These are phyloP conservation scores for Epithele typhae DNA, from an alignment of 768 basidiomycete genomes.

Conservation along the genomic window DNA sequence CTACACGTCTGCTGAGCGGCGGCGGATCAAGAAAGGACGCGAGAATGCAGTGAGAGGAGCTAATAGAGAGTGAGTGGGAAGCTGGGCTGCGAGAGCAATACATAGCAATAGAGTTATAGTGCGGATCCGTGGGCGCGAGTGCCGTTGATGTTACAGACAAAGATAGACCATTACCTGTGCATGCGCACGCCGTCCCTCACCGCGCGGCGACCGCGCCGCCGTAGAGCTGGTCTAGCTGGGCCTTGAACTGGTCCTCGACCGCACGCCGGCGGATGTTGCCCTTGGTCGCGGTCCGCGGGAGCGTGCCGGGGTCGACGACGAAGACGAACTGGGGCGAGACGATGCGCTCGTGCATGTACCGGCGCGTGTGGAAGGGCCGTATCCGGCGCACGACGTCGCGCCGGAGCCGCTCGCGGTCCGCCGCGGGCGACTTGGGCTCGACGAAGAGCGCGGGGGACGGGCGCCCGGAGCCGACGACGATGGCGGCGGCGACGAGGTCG, in stretches of 20 bases:
- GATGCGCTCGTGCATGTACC: conserved; percentile 80
- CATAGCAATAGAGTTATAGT: too few relatives aligned
- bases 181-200: too few relatives aligned
- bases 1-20: too few relatives aligned
- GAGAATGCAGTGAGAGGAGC: too few relatives aligned
- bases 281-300: conserved; percentile 77
- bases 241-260: conserved; percentile 62
- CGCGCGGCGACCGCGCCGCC: conserved; percentile 13
- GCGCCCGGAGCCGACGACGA: conserved; percentile 72
- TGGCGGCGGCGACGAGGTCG: conserved; percentile 62
- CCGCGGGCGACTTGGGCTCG: conserved; percentile 48
- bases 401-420: conserved; percentile 58
- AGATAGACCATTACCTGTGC: too few relatives aligned
- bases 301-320: conserved; percentile 55
- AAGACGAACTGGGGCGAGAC: conserved; percentile 61
- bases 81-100: too few relatives aligned
- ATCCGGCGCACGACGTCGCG: conserved; percentile 75
- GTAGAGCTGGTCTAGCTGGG: conserved; percentile 58
- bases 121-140: too few relatives aligned
- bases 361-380: conserved; percentile 64
- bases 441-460: conserved; percentile 76
- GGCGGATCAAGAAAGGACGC: too few relatives aligned
- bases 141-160: too few relatives aligned
- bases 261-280: conserved; percentile 77
- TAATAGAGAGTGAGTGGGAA: too few relatives aligned